Percentiles rank a stretch among this genome's conserved stretches.
These are phyloP conservation scores for Keithomyces neogunnii DNA, from an alignment of 2,329 filamentous ascomycete species.

Conservation along the genomic window DNA sequence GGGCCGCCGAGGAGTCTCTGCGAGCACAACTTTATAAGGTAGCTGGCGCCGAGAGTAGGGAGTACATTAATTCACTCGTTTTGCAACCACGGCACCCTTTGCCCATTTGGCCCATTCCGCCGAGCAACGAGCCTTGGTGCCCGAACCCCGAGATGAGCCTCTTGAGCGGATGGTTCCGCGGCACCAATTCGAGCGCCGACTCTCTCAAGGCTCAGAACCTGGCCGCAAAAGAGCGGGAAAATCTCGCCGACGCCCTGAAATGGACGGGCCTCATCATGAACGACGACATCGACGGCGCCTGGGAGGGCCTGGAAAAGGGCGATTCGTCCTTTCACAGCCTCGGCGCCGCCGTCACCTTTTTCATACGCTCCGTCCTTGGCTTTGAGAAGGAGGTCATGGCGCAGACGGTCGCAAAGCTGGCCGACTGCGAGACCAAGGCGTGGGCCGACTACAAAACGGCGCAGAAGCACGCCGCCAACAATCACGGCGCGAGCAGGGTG, in stretches of 20 bases:
- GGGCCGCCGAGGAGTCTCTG: too few species aligned
- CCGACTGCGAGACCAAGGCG: conserved; percentile 67
- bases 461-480: conserved; percentile 44
- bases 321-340: conserved; percentile 84
- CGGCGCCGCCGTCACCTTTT: conserved; percentile 71
- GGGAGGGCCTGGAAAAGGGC: conserved; percentile 60
- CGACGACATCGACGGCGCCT: conserved; percentile 81
- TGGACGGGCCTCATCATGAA: conserved; percentile 72
- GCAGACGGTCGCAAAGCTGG: conserved; percentile 65
- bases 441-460: conserved; percentile 70
- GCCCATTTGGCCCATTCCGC: too few species aligned
- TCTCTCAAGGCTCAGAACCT: conserved; percentile 16
- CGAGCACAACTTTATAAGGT: too few species aligned
- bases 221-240: conserved; percentile 36
- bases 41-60: too few species aligned
- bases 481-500: conserved; percentile 35
- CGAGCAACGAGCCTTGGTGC: background rate
- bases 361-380: conserved; percentile 78
- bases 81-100: too few species aligned
- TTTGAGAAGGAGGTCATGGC: conserved; percentile 90
- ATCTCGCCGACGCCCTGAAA: conserved; percentile 52
- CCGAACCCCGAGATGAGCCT: conserved; percentile 31
- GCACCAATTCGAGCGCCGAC: conserved; percentile 24
- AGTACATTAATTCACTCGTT: too few species aligned
- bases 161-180: conserved; percentile 43